Conservation (phyloP, 768 basidiomycete species). For the Hydnomerulius pinastri region DNA sequence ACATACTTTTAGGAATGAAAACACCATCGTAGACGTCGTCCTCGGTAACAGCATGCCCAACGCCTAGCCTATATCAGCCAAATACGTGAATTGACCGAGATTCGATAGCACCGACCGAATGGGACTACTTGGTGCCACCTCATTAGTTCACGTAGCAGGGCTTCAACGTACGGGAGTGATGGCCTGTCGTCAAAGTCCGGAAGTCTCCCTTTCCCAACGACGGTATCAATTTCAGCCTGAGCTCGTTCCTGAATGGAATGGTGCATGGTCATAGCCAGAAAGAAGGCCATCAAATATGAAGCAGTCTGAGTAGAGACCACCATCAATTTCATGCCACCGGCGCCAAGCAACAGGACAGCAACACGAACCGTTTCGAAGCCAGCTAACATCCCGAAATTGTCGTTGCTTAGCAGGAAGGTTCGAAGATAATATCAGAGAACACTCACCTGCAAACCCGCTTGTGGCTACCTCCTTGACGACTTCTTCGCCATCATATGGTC, state of each 20-base stretch:
- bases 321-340: not conserved
- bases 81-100: not conserved
- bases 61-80: not conserved
- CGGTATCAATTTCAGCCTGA: not conserved
- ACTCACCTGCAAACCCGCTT: not conserved
- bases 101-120: not conserved
- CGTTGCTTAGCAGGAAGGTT: not conserved
- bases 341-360: not conserved
- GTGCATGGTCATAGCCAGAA: not conserved
- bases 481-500: not conserved
- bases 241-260: not conserved
- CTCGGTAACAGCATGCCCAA: conserved; percentile 27
- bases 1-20: too few species aligned
- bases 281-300: not conserved
- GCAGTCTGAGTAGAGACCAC: not conserved
- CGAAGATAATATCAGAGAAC: too few species aligned
- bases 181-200: too few species aligned
- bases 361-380: not conserved
- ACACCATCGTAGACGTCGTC: too few species aligned
- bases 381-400: not conserved
- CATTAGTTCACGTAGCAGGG: not conserved
- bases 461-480: not conserved
- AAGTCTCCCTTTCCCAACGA: too few species aligned
- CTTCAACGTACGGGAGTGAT: too few species aligned
- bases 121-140: conserved; percentile 8